Base-by-base conservation (phyloP, 352 stramenopile species). In the Thalassiosira livingstoniorum region DNA sequence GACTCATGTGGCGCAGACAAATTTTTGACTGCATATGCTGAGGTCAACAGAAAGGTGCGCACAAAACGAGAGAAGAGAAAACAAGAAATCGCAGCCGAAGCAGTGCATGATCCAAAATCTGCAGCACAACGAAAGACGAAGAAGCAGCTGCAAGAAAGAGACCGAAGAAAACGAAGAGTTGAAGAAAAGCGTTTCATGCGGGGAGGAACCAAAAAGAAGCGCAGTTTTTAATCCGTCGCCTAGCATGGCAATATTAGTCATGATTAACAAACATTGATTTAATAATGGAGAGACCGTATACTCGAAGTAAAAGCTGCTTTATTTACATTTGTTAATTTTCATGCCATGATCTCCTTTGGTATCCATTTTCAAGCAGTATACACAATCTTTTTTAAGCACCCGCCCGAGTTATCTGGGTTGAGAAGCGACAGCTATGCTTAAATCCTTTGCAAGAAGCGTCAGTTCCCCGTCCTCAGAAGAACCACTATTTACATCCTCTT, bases 51-150 rank as follows among this genome's bases (percentile, higher is more conserved):
- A 0, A 92, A 92, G 32, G 87, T 84, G 13, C 76, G 80, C 3
- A 72, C 90, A 51, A 95, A 94, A 73, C 82, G 88, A 62, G 86
- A 93, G 31, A 78, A 92, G 54, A 74, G 92, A 15, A 95, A 95
- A 58, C 63, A 90, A 37, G 78, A 90, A 15, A 79, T 87, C 31
- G 91, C 90, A 29, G 68, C 79, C 4, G 89, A 95, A 78, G 86
- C 83, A 55, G 75, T 93, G n/a, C 73, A 89, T 62, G 80, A 95
- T 85, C 91, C 90, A 42, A 35, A 67, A 60, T 77, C 65, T 61
- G 87, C 89, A 69, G 86, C 92, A 15, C 35, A 93, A 75, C 80
- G 87, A 39, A 94, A 92, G 69, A 90, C 91, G 7, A 77, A 84
- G 18, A 96, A 94, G 67, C 87, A 94, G 60, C 29, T 87, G 21